These are phyloP conservation scores for Phaeotremella skinneri DNA, from an alignment of 768 basidiomycete species.

Conservation along the genomic window DNA sequence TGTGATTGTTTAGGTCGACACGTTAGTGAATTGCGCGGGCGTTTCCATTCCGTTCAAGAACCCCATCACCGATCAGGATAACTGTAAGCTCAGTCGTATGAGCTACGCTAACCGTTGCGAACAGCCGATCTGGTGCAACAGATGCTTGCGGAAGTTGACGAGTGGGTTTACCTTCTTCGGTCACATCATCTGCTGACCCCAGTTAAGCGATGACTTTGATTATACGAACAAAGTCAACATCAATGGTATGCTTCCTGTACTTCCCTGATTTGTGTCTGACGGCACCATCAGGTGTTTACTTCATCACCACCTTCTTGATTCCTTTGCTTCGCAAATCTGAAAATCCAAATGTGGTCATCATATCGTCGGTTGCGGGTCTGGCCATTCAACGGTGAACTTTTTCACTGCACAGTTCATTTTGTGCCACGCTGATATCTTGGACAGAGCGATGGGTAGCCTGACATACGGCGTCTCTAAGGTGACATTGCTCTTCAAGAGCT, in stretches of 20 bases:
- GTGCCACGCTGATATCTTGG: background rate
- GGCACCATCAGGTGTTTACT: constrained; percentile 19
- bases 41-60: constrained; percentile 20
- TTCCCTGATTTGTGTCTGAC: background rate
- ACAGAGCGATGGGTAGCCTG: constrained; percentile 18
- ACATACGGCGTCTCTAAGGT: constrained; percentile 35
- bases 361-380: constrained; percentile 29
- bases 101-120: background rate
- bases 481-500: background rate
- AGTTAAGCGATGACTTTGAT: too few relatives aligned
- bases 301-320: constrained; percentile 18
- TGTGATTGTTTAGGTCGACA: constrained; percentile 29
- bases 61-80: constrained; percentile 19
- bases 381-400: constrained; percentile 17
- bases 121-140: background rate
- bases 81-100: constrained; percentile 19
- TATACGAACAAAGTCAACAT: too few relatives aligned
- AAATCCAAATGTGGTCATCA: constrained; percentile 24
- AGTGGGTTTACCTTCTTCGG: constrained; percentile 1
- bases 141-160: constrained; percentile 2
- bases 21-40: constrained; percentile 39
- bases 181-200: too few relatives aligned
- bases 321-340: constrained; percentile 24
- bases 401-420: too few relatives aligned
- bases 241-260: constrained; percentile 15